phyloP scores from a whole-genome alignment of 2,329 filamentous ascomycete genomes.

The Fusarium dlaminii region DNA sequence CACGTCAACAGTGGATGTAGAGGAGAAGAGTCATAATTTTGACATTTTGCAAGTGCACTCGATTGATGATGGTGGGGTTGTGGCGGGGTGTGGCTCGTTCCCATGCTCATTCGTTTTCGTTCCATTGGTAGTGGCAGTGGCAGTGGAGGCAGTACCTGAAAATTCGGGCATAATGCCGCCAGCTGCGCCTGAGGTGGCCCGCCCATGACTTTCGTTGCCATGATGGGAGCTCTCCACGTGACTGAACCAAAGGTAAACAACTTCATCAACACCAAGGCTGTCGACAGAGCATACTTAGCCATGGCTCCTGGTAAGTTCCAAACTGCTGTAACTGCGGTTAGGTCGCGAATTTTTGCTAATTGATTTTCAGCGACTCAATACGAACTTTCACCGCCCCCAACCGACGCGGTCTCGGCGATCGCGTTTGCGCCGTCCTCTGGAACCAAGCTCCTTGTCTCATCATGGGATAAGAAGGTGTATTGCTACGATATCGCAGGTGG shows the following conservation, averaged over 20 bases:
- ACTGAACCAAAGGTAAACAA: constrained; percentile 50
- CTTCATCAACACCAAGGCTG: constrained; percentile 32
- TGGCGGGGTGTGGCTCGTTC: constrained; percentile 50
- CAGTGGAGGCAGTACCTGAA: constrained; percentile 40
- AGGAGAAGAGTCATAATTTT: constrained; percentile 56
- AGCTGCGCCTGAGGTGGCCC: background rate
- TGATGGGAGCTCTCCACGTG: constrained; percentile 46
- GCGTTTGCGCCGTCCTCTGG: constrained; percentile 83
- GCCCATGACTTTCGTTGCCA: constrained; percentile 17
- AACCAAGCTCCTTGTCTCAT: constrained; percentile 84
- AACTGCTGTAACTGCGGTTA: background rate
- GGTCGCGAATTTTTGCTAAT: constrained; percentile 26
- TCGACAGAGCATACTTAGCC: constrained; percentile 31
- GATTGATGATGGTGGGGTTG: constrained; percentile 51
- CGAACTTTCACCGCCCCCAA: constrained; percentile 82
- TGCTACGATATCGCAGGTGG: constrained; percentile 79
- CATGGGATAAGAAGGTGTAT: constrained; percentile 94
- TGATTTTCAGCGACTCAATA: constrained; percentile 72
- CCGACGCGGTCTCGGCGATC: constrained; percentile 87
- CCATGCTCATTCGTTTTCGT: background rate
- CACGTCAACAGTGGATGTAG: constrained; percentile 32
- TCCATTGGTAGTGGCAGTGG: background rate
- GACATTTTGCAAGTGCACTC: constrained; percentile 51
- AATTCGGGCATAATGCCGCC: constrained; percentile 44
- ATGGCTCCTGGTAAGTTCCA: constrained; percentile 55